Base-by-base conservation (phyloP, 108 stramenopile genomes). In the Cyclotella sp. region DNA sequence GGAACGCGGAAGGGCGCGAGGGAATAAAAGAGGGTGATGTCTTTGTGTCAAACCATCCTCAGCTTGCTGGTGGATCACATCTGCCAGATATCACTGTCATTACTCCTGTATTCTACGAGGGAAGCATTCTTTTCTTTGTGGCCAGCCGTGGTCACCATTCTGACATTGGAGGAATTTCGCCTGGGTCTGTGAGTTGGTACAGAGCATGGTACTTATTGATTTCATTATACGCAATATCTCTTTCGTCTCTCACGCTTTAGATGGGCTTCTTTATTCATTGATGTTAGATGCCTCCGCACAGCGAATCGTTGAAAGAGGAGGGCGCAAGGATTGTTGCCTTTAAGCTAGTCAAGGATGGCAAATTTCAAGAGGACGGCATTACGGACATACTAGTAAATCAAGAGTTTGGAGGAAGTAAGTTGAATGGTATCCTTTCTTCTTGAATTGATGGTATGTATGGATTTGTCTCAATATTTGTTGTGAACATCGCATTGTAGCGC, bases 261-360 rank as follows among this genome's bases (percentile, higher is more conserved):
- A 24, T 26, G 27, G 24, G 4, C 1, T 2, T 11, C 58, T 47
- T 45, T 63, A n/a, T 21, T 46, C 24, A 12, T 57, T 40, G 85
- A 9, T 88, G 82, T 13, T 79, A 82, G 66, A 94, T 94, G 95
- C 99, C 99, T 40, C 97, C 99, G 29, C 86, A 96, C 68, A 95
- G 92, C 16, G 91, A 88, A 55, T 75, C 34, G 16, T 76, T 99
- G 39, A 90, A 86, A 69, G 93, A 99, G 70, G 99, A 99, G 77
- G 99, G 99, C 53, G 98, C 99, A 15, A 96, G 92, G 49, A 99
- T 99, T 72, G 86, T 99, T 22, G 98, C 99, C 0, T 98, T 97
- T 84, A 99, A 99, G 77, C 85, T 99, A 16, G 98, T 99, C 39
- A 78, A 84, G 22, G 80, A 88, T 68, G 98, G 98, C 15, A 75